These are phyloP conservation scores for Botrytis cinerea DNA, from an alignment of 2,329 filamentous ascomycete species.

Conservation along the genomic window DNA sequence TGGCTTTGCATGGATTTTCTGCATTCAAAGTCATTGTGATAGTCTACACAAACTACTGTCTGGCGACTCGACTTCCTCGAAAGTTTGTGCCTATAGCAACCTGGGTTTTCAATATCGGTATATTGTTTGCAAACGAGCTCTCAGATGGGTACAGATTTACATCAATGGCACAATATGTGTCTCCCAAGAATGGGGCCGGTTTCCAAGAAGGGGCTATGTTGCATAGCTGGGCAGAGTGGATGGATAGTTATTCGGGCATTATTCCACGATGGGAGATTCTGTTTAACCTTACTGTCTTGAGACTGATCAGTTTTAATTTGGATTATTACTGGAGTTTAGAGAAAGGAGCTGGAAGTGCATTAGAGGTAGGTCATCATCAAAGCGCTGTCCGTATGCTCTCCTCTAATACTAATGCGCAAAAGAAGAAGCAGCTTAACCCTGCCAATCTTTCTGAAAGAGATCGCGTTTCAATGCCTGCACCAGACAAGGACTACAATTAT, in stretches of 20 bases:
- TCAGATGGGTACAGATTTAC: slow-evolving; percentile 74
- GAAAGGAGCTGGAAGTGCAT: slow-evolving; percentile 59
- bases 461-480: slow-evolving; percentile 75
- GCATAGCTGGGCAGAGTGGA: slow-evolving; percentile 60
- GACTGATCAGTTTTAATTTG: slow-evolving; percentile 93
- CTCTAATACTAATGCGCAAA: slow-evolving; percentile 62
- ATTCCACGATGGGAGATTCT: slow-evolving; percentile 92
- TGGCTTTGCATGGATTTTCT: slow-evolving; percentile 82
- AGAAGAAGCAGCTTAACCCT: slow-evolving; percentile 97
- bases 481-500: slow-evolving; percentile 70
- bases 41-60: slow-evolving; percentile 76
- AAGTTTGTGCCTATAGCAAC: slow-evolving; percentile 72
- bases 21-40: slow-evolving; percentile 80
- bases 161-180: slow-evolving; percentile 58
- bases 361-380: slow-evolving; percentile 69
- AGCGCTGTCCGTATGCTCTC: neutral
- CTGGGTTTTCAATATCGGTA: slow-evolving; percentile 86
- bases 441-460: slow-evolving; percentile 85
- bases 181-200: slow-evolving; percentile 30
- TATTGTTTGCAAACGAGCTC: slow-evolving; percentile 88
- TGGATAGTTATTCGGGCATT: slow-evolving; percentile 82
- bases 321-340: slow-evolving; percentile 93
- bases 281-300: slow-evolving; percentile 92
- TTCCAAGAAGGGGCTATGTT: slow-evolving; percentile 23
- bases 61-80: slow-evolving; percentile 72